Evolutionary conservation across 257 asterid species (phyloP), one percentile per base, ranked within the genome.

Genomic region (Solanum sejunctum): DNA sequence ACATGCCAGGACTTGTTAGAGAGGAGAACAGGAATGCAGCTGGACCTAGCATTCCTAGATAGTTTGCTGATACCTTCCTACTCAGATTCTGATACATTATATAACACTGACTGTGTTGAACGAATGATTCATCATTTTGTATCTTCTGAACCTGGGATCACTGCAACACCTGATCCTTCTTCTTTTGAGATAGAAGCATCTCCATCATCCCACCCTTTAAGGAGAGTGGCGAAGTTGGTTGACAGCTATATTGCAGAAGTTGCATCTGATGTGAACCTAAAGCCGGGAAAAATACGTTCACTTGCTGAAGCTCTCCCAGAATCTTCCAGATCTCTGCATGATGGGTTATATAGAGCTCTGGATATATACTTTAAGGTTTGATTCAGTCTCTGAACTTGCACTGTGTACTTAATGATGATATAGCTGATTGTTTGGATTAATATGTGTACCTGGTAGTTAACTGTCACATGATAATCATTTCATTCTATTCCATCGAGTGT

Each of bases 231-330:
- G 6, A 97, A 92, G 91, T 87, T 97, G 92, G 91, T 95, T 18
- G 99, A 97, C 86, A 89, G 86, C 80, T 97, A 95, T 82, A 84
- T 97, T 47, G 98, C 98, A 1, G 99, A 97, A 89, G 90, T 95
- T 86, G 99, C 99, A 89, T 95, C 98, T 79, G 99, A 97, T 83
- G 94, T 94, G 61, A 94, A 91, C 91, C 89, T 95, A 92, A 95
- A 97, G 88, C 98, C 95, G 10, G 93, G 88, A 82, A 93, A 94
- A 83, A 56, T 95, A 8, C 98, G 91, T 56, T 84, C 88, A 2
- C 88, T 97, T 89, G 99, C 97, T 10, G 97, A 92, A 89, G 93
- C 93, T 49, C 89, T 97, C 87, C 99, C 99, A 16, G 97, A 93
- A 82, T 91, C 95, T 84, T 92, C 97, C 9, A 92, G 99, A 89